A percentile compares a stretch with the other conserved stretches of the same genome.
Evolutionary conservation across 1,284 basidiomycete genomes (phyloP).

Genomic region (Ceratobasidium sp.): DNA sequence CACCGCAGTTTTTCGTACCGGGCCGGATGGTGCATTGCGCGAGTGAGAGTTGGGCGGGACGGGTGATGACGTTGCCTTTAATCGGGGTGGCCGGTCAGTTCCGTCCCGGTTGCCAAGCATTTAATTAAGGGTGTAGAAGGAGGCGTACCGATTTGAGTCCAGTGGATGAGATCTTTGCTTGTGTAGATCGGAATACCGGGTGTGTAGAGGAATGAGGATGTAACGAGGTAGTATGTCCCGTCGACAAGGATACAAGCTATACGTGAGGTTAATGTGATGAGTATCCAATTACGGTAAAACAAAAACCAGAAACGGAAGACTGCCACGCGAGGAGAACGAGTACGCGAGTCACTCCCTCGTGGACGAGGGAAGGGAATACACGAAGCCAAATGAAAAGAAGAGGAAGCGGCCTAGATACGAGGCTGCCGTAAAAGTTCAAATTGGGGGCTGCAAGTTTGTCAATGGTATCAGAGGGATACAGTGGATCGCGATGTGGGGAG

Average conservation of each 20-base stretch:
- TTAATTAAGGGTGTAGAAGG: neutral
- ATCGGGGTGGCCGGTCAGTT: neutral
- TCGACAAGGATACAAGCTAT: conserved; percentile 50
- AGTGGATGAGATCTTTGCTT: conserved; percentile 46
- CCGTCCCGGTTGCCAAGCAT: neutral
- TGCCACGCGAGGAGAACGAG: conserved; percentile 15
- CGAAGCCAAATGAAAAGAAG: neutral
- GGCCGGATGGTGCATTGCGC: conserved; percentile 35
- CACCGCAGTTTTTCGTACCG: conserved; percentile 44
- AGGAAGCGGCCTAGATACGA: conserved; percentile 1
- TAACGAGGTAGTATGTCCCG: conserved; percentile 47
- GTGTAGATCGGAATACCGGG: conserved; percentile 48
- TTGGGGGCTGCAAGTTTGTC: too few species aligned
- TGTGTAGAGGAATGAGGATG: conserved; percentile 48
- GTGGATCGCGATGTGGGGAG: neutral
- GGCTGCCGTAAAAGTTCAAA: neutral
- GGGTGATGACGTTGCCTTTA: conserved; percentile 45
- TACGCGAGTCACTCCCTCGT: neutral
- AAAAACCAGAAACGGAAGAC: neutral
- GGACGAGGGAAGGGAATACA: conserved; percentile 9
- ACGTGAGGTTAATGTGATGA: neutral
- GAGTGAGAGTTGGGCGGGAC: conserved; percentile 34
- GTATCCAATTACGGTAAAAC: neutral
- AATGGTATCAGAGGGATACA: neutral
- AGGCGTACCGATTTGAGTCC: conserved; percentile 45